A percentile compares a stretch with the other conserved stretches of the same genome.
Evolutionary conservation across 305 asterid species (phyloP).

Genomic region (Rubia balearica): DNA sequence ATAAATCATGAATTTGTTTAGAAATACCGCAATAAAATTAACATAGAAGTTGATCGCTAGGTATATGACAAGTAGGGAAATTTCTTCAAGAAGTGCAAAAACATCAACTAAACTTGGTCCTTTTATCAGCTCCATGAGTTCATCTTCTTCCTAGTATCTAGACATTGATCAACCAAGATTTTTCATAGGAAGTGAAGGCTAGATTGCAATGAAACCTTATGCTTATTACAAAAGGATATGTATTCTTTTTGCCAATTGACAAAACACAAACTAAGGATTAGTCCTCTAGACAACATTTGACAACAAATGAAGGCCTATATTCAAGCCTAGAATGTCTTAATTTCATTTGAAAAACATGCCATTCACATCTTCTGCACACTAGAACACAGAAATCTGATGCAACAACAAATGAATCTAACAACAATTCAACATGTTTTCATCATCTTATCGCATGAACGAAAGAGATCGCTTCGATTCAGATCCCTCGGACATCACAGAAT

Average conservation of each 20-base stretch:
- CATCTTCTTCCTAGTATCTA: too few species aligned
- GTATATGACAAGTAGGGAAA: too few species aligned
- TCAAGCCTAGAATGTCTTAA: background rate
- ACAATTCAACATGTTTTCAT: background rate
- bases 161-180: background rate
- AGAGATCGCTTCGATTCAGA: background rate
- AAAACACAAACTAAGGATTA: background rate
- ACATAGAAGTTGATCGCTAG: too few species aligned
- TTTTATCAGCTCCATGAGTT: too few species aligned
- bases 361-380: background rate
- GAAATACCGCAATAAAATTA: too few species aligned
- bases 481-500: background rate
- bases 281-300: background rate
- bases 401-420: background rate
- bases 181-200: background rate
- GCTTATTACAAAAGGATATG: too few species aligned
- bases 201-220: background rate
- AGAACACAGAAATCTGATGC: background rate
- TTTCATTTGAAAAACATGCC: background rate
- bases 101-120: too few species aligned
- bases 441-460: background rate
- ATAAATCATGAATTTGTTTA: too few species aligned
- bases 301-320: background rate
- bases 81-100: too few species aligned
- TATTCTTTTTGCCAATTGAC: background rate